These are phyloP conservation scores for Phialemoniopsis sp. DNA, from an alignment of 2,329 filamentous ascomycete genomes.

Conservation along the genomic window DNA sequence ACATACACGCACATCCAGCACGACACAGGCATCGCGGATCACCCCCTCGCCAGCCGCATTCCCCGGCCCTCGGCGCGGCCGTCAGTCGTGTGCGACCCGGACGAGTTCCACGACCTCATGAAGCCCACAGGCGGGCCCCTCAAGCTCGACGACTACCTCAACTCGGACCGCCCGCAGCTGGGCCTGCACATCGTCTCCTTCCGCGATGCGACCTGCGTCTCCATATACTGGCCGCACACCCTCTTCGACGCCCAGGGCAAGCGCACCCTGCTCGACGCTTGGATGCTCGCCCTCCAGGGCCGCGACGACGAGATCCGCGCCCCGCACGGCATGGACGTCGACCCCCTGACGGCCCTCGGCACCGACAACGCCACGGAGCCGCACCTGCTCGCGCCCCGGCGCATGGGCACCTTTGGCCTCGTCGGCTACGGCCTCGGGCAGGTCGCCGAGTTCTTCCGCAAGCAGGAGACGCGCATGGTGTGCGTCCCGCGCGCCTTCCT, in stretches of 20 bases:
- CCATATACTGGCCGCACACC: constrained; percentile 35
- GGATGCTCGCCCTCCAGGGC: constrained; percentile 31
- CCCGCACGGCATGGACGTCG: constrained; percentile 14
- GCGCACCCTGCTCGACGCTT: constrained; percentile 30
- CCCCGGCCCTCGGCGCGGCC: constrained; percentile 18
- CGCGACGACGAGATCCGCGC: constrained; percentile 24
- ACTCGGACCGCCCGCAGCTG: constrained; percentile 31
- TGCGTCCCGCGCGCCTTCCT: constrained; percentile 24
- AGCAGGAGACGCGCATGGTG: constrained; percentile 25
- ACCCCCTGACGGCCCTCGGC: constrained; percentile 3
- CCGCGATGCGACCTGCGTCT: constrained; percentile 35
- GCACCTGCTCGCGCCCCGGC: constrained; percentile 12
- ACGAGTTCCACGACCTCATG: constrained; percentile 17
- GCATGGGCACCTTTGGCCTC: constrained; percentile 12
- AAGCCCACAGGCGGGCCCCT: constrained; percentile 10
- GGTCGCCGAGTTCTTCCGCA: constrained; percentile 14
- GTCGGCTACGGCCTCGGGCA: constrained; percentile 18
- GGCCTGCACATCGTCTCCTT: constrained; percentile 38
- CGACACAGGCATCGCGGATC: constrained; percentile 24
- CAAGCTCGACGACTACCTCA: constrained; percentile 27
- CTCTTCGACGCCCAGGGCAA: constrained; percentile 35
- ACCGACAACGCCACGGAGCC: constrained; percentile 10
- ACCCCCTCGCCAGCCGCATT: constrained; percentile 26
- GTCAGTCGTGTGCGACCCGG: constrained; percentile 18
- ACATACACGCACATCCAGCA: constrained; percentile 25